Evolutionary conservation across 1,284 basidiomycete species (phyloP).

Genomic region (Heimioporus punctisporus): DNA sequence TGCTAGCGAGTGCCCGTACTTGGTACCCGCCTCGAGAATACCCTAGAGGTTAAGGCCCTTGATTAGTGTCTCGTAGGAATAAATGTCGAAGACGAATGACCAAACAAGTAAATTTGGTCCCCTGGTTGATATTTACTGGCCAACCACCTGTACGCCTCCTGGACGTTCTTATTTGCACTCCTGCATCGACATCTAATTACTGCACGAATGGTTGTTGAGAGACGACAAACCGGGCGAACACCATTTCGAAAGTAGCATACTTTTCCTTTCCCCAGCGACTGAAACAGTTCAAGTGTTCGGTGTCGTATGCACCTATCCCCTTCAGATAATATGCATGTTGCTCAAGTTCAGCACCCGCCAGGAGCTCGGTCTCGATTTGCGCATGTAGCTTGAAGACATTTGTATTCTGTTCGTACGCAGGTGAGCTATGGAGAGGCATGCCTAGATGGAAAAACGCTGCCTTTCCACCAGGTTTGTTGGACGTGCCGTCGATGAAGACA

Average conservation of each 20-base stretch:
- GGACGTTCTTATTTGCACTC: slow-evolving; percentile 19
- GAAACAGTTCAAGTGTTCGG: not conserved
- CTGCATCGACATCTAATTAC: not conserved
- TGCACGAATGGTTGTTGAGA: not conserved
- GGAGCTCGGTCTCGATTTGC: not conserved
- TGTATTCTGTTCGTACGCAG: not conserved
- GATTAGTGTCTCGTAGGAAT: slow-evolving; percentile 25
- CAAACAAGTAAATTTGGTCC: slow-evolving; percentile 40
- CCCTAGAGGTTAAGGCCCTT: slow-evolving; percentile 34
- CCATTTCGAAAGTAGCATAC: not conserved
- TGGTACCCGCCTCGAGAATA: slow-evolving; percentile 46
- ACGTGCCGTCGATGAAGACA: slow-evolving; percentile 12
- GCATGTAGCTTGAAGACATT: not conserved
- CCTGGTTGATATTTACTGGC: slow-evolving; percentile 32
- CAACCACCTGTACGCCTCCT: slow-evolving; percentile 39
- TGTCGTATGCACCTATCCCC: not conserved
- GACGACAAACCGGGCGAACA: slow-evolving; percentile 1
- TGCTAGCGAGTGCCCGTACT: slow-evolving; percentile 37
- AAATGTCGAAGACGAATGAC: slow-evolving; percentile 22
- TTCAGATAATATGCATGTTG: not conserved
- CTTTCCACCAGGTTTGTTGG: slow-evolving; percentile 5
- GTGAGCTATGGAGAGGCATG: not conserved
- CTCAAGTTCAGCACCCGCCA: not conserved
- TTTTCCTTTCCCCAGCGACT: not conserved
- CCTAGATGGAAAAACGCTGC: not conserved